Evolutionary conservation across 352 stramenopile species (phyloP).

Genomic region (Phytophthora pini): DNA sequence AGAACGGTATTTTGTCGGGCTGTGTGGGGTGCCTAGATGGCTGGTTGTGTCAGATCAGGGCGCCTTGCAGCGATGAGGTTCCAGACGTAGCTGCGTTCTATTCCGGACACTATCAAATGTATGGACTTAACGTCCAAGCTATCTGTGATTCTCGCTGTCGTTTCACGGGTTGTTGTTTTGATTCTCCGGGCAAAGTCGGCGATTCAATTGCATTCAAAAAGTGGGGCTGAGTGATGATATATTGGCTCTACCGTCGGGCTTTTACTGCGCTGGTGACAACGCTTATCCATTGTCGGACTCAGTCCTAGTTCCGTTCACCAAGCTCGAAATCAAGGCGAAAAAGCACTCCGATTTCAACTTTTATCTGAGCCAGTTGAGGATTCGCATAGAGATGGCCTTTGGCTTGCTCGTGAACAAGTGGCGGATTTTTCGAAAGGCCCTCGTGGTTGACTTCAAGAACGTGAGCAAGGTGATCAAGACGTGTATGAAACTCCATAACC

Average conservation of each 20-base stretch:
- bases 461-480: neutral
- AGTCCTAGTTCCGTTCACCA: slow-evolving; percentile 11
- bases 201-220: slow-evolving; percentile 18
- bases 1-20: neutral
- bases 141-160: slow-evolving; percentile 12
- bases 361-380: neutral
- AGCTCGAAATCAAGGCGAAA: slow-evolving; percentile 6
- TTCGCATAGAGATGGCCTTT: slow-evolving; percentile 25
- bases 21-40: neutral
- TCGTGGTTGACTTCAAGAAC: neutral
- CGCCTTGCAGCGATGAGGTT: slow-evolving; percentile 1
- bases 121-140: slow-evolving; percentile 16
- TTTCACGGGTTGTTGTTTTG: slow-evolving; percentile 16
- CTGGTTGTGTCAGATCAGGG: neutral
- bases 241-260: neutral
- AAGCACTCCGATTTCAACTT: slow-evolving; percentile 1
- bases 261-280: neutral
- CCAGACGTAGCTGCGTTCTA: slow-evolving; percentile 3
- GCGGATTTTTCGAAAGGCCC: slow-evolving; percentile 24
- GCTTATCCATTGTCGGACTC: slow-evolving; percentile 8
- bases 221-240: slow-evolving; percentile 16
- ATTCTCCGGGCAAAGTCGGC: slow-evolving; percentile 9
- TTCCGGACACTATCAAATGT: slow-evolving; percentile 14
- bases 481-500: neutral
- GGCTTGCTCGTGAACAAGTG: slow-evolving; percentile 34